These are phyloP conservation scores for Obelidium mucronatum DNA, from an alignment of 192 early-diverging fungal genomes.

Conservation along the genomic window DNA sequence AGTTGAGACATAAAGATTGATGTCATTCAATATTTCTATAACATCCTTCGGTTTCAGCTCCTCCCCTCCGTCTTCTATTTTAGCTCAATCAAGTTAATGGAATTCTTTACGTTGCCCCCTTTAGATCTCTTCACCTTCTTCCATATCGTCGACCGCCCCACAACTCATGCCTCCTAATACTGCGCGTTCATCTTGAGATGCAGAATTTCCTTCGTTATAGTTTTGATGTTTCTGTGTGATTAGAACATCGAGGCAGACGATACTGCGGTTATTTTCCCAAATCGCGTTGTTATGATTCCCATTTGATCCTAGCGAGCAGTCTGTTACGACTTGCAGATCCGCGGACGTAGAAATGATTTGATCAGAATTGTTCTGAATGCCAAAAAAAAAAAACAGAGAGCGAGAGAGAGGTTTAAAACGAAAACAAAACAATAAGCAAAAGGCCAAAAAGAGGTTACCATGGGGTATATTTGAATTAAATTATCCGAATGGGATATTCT, in stretches of 20 bases:
- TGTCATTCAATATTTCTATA: constrained; percentile 34
- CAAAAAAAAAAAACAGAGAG: too few relatives aligned
- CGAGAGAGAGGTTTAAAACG: too few relatives aligned
- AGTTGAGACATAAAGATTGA: constrained; percentile 27
- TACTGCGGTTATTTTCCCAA: background rate
- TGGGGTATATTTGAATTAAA: too few relatives aligned
- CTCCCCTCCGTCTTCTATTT: background rate
- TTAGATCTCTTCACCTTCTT: too few relatives aligned
- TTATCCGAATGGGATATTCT: too few relatives aligned
- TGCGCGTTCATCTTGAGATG: too few relatives aligned
- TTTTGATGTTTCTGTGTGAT: background rate
- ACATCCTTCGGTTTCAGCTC: constrained; percentile 24
- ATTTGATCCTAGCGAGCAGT: background rate
- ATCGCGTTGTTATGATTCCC: too few relatives aligned
- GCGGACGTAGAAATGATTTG: background rate
- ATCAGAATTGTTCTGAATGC: background rate
- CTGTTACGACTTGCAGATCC: background rate
- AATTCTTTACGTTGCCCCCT: background rate
- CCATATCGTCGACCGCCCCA: background rate
- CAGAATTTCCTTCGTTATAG: too few relatives aligned
- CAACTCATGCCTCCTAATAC: too few relatives aligned
- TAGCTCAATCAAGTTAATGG: background rate
- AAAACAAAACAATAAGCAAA: too few relatives aligned
- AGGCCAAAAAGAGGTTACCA: too few relatives aligned
- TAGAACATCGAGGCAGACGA: background rate